These are phyloP conservation scores for Darksidea phi DNA, from an alignment of 495 filamentous ascomycete genomes.

Conservation along the genomic window DNA sequence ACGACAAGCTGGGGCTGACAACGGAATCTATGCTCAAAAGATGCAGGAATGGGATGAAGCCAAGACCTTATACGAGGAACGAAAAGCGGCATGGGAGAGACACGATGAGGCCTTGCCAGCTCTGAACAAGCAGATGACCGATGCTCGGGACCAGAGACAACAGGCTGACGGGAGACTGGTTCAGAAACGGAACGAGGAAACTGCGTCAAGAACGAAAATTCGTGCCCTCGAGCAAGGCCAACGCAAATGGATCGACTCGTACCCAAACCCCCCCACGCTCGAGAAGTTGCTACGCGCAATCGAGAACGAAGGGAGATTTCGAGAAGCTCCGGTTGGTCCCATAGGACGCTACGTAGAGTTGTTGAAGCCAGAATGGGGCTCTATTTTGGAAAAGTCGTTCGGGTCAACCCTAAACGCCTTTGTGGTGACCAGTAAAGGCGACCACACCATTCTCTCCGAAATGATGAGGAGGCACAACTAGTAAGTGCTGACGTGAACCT, in stretches of 20 bases:
- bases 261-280: conserved; percentile 64
- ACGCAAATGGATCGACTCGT: conserved; percentile 54
- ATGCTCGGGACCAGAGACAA: conserved; percentile 46
- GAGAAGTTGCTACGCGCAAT: conserved; percentile 65
- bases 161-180: conserved; percentile 37
- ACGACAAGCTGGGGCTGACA: conserved; percentile 39
- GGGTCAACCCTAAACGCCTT: conserved; percentile 68
- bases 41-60: conserved; percentile 46
- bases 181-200: conserved; percentile 43
- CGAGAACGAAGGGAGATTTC: conserved; percentile 63
- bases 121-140: conserved; percentile 41
- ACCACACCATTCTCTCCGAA: conserved; percentile 59
- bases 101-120: conserved; percentile 41
- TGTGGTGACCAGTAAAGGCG: conserved; percentile 71
- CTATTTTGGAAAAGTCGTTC: conserved; percentile 72
- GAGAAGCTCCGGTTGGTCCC: conserved; percentile 74
- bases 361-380: conserved; percentile 77
- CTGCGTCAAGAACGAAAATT: conserved; percentile 50
- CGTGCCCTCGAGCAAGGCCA: conserved; percentile 53
- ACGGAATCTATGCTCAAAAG: conserved; percentile 39
- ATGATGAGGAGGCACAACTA: conserved; percentile 63
- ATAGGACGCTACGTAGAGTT: conserved; percentile 74
- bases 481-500: conserved; percentile 37
- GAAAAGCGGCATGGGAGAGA: conserved; percentile 43
- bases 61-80: conserved; percentile 41